Conservation (phyloP, 495 filamentous ascomycete species). For the Trichoderma virens region DNA sequence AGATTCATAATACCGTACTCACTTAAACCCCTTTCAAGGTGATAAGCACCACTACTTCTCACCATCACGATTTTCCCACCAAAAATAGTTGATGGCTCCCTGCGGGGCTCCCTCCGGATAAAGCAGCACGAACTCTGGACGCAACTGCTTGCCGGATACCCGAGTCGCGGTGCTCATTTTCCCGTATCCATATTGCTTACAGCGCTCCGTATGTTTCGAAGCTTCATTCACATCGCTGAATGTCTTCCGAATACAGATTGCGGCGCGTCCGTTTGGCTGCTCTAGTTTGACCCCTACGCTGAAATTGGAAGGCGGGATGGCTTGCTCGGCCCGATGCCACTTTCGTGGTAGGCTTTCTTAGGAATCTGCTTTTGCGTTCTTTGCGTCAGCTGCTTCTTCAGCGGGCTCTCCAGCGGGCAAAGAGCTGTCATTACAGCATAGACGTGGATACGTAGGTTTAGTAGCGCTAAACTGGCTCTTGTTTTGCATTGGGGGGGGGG, state of each 20-base stretch:
- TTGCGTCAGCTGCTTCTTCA: not conserved
- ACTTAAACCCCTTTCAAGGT: no score
- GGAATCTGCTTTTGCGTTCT: not conserved
- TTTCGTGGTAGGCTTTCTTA: not conserved
- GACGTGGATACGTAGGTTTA: not conserved
- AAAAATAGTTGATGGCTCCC: no score
- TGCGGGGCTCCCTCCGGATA: no score
- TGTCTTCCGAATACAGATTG: not conserved
- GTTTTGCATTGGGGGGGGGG: no score
- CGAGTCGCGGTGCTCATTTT: not conserved
- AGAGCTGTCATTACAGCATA: not conserved
- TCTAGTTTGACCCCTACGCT: not conserved
- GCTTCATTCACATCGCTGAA: not conserved
- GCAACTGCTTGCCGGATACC: not conserved
- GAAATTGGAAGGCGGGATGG: conserved; percentile 2
- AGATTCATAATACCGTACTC: no score
- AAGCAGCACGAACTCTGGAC: not conserved
- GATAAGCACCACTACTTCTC: no score
- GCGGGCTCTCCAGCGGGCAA: not conserved
- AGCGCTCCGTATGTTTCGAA: not conserved
- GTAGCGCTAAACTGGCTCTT: not conserved
- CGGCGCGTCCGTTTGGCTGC: not conserved
- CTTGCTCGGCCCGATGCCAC: conserved; percentile 7
- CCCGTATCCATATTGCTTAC: not conserved
- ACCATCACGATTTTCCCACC: no score